Conservation (phyloP, 106 monocot species). For the Phalaenopsis equestris region DNA sequence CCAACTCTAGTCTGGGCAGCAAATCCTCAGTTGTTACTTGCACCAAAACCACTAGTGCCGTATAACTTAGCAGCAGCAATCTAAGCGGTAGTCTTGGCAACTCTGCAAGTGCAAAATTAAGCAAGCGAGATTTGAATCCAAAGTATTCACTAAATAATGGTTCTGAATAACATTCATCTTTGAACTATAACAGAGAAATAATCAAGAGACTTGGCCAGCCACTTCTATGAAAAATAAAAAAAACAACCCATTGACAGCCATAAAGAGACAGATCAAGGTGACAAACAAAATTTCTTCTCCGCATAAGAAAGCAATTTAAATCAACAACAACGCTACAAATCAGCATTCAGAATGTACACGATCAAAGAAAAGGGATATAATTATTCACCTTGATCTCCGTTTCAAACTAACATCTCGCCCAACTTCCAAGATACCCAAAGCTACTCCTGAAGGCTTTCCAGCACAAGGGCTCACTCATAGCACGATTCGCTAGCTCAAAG, state of each 20-base stretch:
- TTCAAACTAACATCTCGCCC: background rate
- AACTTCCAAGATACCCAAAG: background rate
- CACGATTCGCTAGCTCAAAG: background rate
- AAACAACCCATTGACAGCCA: background rate
- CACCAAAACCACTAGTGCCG: conserved; percentile 21
- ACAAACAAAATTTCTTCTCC: background rate
- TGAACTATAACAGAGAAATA: background rate
- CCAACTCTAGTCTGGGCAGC: conserved; percentile 8
- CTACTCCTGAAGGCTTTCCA: background rate
- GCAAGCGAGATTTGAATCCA: background rate
- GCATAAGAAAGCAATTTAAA: background rate
- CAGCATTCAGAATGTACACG: background rate
- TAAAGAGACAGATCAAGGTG: background rate
- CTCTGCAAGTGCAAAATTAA: conserved; percentile 29
- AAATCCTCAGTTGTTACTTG: conserved; percentile 22
- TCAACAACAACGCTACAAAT: background rate
- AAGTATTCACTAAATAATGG: background rate
- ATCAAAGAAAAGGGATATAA: background rate
- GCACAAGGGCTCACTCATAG: background rate
- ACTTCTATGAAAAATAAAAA: background rate
- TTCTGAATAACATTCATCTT: background rate
- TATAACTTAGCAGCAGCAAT: conserved; percentile 22
- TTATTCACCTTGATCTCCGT: no score
- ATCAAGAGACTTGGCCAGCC: background rate
- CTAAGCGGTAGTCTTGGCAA: conserved; percentile 3